phyloP scores from a whole-genome alignment of 1,284 basidiomycete genomes.

The Schizophyllum amplum region DNA sequence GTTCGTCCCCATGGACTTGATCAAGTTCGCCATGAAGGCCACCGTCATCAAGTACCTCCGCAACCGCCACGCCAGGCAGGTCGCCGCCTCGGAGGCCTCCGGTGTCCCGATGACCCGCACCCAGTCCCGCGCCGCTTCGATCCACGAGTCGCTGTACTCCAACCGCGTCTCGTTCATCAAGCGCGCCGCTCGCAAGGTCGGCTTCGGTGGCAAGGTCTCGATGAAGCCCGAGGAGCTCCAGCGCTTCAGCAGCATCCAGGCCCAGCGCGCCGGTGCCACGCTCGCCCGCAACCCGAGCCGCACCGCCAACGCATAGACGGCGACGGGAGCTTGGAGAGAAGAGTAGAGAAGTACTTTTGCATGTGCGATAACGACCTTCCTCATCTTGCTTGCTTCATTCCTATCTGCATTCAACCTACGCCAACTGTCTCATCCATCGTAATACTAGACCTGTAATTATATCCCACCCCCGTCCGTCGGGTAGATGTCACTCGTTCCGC shows the following conservation, averaged over 20 bases:
- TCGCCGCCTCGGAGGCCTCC: conserved; percentile 32
- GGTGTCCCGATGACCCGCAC: conserved; percentile 82
- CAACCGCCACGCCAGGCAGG: conserved; percentile 51
- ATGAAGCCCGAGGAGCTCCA: conserved; percentile 81
- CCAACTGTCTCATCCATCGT: neutral
- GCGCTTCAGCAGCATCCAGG: conserved; percentile 80
- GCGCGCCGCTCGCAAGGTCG: conserved; percentile 78
- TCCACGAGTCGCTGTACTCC: conserved; percentile 90
- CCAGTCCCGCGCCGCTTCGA: conserved; percentile 82
- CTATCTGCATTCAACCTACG: too few species aligned
- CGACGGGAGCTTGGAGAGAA: neutral
- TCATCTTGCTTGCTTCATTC: neutral
- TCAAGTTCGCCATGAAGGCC: conserved; percentile 95
- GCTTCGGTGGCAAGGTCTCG: conserved; percentile 73
- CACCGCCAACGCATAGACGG: conserved; percentile 29
- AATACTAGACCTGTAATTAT: neutral
- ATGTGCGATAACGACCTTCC: neutral
- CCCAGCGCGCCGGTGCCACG: conserved; percentile 64
- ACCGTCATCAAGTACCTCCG: conserved; percentile 84
- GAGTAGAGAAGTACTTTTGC: neutral
- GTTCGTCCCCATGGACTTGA: conserved; percentile 91
- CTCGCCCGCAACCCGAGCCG: conserved; percentile 74
- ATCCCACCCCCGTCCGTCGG: neutral
- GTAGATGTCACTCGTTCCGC: neutral
- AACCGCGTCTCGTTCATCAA: conserved; percentile 89